phyloP scores from a whole-genome alignment of 78 protist species.

The Dictyostelium discoideum region dicty_2.7 NC_007088.5:2586001-2586500 shows the following conservation, averaged over 20 bases:
- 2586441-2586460: not conserved
- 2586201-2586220: too few species aligned
- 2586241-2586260: too few species aligned
- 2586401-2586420: not conserved
- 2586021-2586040: not conserved
- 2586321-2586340: too few species aligned
- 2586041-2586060: not conserved
- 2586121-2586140: not conserved
- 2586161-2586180: not conserved
- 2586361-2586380: too few species aligned
- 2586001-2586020: not conserved
- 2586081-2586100: not conserved
- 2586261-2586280: too few species aligned
- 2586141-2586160: not conserved
- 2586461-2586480: not conserved
- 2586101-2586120: not conserved
- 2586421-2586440: not conserved
- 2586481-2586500: not conserved
- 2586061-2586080: not conserved
- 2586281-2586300: too few species aligned
- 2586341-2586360: too few species aligned
- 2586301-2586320: too few species aligned
- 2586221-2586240: too few species aligned
- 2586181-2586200: not conserved
- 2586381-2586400: too few species aligned